Percentiles rank a stretch among this genome's conserved stretches.
Conservation (phyloP, 2,329 filamentous ascomycete species). For the Neoarthrinium moseri region DNA sequence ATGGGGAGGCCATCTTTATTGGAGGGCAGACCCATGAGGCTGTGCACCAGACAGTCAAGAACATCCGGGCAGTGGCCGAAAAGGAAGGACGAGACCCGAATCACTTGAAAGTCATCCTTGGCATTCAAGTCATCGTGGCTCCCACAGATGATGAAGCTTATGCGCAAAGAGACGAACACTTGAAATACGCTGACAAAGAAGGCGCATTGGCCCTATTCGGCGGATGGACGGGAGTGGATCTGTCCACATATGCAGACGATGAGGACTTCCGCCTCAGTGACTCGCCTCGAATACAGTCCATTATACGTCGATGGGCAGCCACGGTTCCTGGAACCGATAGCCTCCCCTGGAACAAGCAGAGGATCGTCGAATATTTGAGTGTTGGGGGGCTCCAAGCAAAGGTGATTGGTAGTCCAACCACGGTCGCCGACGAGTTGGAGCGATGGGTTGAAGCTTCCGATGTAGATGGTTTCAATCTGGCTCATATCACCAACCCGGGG, state of each 20-base stretch:
- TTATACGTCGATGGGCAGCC: conserved; percentile 17
- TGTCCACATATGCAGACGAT: conserved; percentile 54
- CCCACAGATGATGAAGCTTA: conserved; percentile 50
- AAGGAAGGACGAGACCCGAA: conserved; percentile 51
- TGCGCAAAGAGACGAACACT: conserved; percentile 46
- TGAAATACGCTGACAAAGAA: conserved; percentile 50
- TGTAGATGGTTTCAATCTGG: conserved; percentile 23
- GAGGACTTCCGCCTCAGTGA: conserved; percentile 54
- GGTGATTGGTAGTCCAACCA: conserved; percentile 20
- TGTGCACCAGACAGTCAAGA: conserved; percentile 48
- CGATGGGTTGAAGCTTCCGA: conserved; percentile 20
- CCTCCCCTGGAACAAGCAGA: conserved; percentile 38
- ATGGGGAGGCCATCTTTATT: conserved; percentile 62
- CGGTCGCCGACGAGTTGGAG: conserved; percentile 23
- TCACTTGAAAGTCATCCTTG: conserved; percentile 53
- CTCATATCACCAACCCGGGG: conserved; percentile 20
- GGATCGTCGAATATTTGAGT: conserved; percentile 35
- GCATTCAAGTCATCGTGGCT: conserved; percentile 46
- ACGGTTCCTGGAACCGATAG: conserved; percentile 46
- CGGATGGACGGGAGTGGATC: conserved; percentile 59
- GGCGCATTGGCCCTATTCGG: conserved; percentile 54
- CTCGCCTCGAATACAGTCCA: conserved; percentile 44
- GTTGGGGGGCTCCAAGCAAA: conserved; percentile 31
- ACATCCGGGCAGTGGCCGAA: conserved; percentile 50
- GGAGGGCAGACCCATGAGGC: conserved; percentile 50